Evolutionary conservation across 1,139 yeast species (phyloP), one percentile per base, ranked within the genome.

Genomic region (Blastobotrys capitulatus): DNA sequence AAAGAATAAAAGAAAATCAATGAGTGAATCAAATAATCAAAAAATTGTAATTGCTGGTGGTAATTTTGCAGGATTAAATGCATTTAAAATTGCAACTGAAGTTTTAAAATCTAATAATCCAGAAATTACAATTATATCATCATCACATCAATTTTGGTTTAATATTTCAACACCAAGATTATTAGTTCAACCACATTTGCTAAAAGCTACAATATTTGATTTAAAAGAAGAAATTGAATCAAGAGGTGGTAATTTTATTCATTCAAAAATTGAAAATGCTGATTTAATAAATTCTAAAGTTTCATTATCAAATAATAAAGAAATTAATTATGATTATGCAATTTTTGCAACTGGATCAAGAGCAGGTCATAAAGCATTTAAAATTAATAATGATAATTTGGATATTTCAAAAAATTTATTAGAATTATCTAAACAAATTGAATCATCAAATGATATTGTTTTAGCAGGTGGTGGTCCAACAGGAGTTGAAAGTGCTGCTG

Each of bases 381-480:
- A 64, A 89, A 90, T 62, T 83, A 83, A 84, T 46, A 37, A 3
- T n/a, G n/a, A 19, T 6, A 82, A 83, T 49, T 85, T 83, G 67
- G 83, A 82, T 58, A 77, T 82, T 55, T 76, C 83, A 57, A 90
- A 89, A 64, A 86, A 84, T 50, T 82, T 83, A 49, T 85, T 83
- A 67, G 88, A 83, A 65, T 77, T 94, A 71, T 79, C 79, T 69
- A 74, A 77, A 64, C 87, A 83, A 65, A 77, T 94, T 71, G 79
- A 79, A 69, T 77, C 88, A 73, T 77, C 88, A 57, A 73, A 84
- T 64, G 77, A 82, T 41, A 76, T 86, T 60, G 89, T 85, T 52
- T 88, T 86, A 54, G 86, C 88, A 62, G 96, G 96, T 62, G 95
- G 95, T 73, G 95, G 95, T 59, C 92, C 95, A 65, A 86, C 95